phyloP scores from a whole-genome alignment of 1,139 yeast genomes.

The Hyphopichia buzzinii region DNA sequence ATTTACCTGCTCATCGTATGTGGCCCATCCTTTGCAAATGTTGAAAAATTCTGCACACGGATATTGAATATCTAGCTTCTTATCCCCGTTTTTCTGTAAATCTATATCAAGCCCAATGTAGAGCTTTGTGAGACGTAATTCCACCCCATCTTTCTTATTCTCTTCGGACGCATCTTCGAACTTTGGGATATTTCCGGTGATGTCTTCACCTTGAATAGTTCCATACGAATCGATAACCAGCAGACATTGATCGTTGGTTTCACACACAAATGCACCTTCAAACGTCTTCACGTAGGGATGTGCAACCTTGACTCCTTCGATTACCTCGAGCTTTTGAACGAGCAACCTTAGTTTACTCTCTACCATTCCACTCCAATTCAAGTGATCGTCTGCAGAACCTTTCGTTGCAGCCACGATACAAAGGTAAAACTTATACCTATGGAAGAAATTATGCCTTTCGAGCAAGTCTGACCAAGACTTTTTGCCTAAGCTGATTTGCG shows the following conservation, averaged over 20 bases:
- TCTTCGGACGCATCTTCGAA: conserved; percentile 8
- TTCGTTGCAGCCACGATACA: conserved; percentile 78
- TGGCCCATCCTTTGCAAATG: conserved; percentile 71
- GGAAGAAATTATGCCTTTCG: conserved; percentile 76
- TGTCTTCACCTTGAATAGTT: conserved; percentile 40
- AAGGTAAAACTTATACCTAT: conserved; percentile 78
- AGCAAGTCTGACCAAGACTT: conserved; percentile 75
- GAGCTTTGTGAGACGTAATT: conserved; percentile 67
- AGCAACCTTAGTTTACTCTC: conserved; percentile 82
- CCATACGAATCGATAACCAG: conserved; percentile 58
- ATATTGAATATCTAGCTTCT: conserved; percentile 79
- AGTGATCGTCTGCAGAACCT: conserved; percentile 73
- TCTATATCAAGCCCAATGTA: conserved; percentile 77
- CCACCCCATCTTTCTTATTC: conserved; percentile 14
- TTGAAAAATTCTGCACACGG: conserved; percentile 89
- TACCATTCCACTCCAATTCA: conserved; percentile 89
- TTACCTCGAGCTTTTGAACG: conserved; percentile 76
- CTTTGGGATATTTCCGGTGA: conserved; percentile 9
- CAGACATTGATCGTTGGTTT: conserved; percentile 52
- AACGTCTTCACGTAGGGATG: conserved; percentile 89
- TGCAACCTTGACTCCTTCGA: conserved; percentile 74
- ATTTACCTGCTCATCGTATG: conserved; percentile 60
- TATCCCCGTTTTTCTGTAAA: conserved; percentile 44
- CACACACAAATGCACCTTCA: conserved; percentile 52
- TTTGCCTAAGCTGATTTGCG: conserved; percentile 62